Evolutionary conservation across 441 rosid species (phyloP).

Genomic region (Flueggea neowawraea): DNA sequence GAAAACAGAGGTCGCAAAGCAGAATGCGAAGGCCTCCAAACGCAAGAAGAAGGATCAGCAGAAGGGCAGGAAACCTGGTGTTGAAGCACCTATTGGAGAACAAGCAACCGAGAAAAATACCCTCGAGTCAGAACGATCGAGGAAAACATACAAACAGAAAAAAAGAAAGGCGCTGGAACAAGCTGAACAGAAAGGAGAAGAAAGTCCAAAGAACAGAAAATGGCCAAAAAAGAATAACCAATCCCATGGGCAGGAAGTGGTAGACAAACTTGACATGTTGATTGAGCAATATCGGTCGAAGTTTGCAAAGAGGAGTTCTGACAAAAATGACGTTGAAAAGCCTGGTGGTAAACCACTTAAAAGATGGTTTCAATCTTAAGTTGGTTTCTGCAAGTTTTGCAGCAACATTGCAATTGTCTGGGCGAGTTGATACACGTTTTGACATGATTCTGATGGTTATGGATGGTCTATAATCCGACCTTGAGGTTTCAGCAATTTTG

Average conservation of each 20-base stretch:
- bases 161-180: slow-evolving; percentile 41
- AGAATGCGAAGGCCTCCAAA: slow-evolving; percentile 17
- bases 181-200: slow-evolving; percentile 23
- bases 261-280: slow-evolving; percentile 68
- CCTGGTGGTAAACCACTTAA: slow-evolving; percentile 46
- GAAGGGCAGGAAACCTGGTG: slow-evolving; percentile 16
- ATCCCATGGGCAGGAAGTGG: slow-evolving; percentile 41
- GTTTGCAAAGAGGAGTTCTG: slow-evolving; percentile 51
- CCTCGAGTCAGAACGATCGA: slow-evolving; percentile 13
- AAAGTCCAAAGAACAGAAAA: slow-evolving; percentile 23
- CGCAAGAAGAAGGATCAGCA: slow-evolving; percentile 12
- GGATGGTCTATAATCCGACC: too few species aligned
- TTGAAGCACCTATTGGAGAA: slow-evolving; percentile 19
- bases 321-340: slow-evolving; percentile 39
- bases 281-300: slow-evolving; percentile 68
- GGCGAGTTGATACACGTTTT: too few species aligned
- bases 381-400: too few species aligned
- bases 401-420: too few species aligned
- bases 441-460: too few species aligned
- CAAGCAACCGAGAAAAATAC: slow-evolving; percentile 10
- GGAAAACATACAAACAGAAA: slow-evolving; percentile 18
- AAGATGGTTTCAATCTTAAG: slow-evolving; percentile 64
- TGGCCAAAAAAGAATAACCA: slow-evolving; percentile 48
- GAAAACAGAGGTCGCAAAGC: slow-evolving; percentile 20
- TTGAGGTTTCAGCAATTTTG: too few species aligned